Percentiles rank a stretch among this genome's conserved stretches.
Evolutionary conservation across 805 yeast species (phyloP).

Genomic region (Teunomyces panamensis): DNA sequence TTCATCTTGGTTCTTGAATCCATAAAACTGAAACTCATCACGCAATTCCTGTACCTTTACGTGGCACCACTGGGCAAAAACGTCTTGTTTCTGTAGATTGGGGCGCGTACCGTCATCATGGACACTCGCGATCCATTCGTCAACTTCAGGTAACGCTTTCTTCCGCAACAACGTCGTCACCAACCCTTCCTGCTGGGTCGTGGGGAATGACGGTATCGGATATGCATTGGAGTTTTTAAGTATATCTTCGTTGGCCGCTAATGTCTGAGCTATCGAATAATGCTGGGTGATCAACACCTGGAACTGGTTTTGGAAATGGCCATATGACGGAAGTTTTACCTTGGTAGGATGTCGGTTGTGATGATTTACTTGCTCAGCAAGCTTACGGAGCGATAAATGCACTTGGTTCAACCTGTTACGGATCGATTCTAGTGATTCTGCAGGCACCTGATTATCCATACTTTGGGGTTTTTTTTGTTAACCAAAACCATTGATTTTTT

Average conservation of each 20-base stretch:
- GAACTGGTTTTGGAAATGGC: conserved; percentile 78
- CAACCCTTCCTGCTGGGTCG: conserved; percentile 77
- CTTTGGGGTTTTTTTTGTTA: not conserved
- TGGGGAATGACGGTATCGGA: conserved; percentile 83
- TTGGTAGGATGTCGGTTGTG: conserved; percentile 35
- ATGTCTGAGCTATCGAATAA: conserved; percentile 66
- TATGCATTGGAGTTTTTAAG: conserved; percentile 70
- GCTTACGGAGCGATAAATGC: conserved; percentile 37
- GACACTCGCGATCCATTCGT: conserved; percentile 62
- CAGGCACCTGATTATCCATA: conserved; percentile 21
- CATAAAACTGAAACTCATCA: conserved; percentile 59
- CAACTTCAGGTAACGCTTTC: conserved; percentile 87
- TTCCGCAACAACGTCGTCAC: conserved; percentile 82
- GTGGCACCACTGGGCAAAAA: conserved; percentile 67
- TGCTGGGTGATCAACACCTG: conserved; percentile 81
- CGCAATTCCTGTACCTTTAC: conserved; percentile 50
- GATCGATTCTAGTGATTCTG: conserved; percentile 38
- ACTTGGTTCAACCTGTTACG: conserved; percentile 42
- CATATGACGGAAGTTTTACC: conserved; percentile 45
- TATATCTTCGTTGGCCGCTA: conserved; percentile 58
- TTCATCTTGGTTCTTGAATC: conserved; percentile 49
- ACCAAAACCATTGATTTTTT: not conserved
- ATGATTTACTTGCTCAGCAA: conserved; percentile 35
- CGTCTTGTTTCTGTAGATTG: conserved; percentile 33
- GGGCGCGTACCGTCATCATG: conserved; percentile 11